These are phyloP conservation scores for Psilocybe tampanensis DNA, from an alignment of 768 basidiomycete species.

Conservation along the genomic window DNA sequence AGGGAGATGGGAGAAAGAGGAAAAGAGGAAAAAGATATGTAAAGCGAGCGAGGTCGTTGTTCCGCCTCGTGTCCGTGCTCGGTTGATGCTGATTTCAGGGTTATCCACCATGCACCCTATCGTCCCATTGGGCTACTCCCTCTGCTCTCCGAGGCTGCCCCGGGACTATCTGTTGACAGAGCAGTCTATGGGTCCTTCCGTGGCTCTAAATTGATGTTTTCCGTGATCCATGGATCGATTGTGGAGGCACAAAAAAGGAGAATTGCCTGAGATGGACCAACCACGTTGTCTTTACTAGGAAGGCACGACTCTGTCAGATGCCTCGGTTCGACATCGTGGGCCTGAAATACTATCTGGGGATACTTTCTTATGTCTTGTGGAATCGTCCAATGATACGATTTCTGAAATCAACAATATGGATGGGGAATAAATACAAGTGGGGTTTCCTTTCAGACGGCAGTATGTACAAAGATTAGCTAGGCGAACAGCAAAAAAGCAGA, in stretches of 20 bases:
- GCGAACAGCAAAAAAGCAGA: not conserved
- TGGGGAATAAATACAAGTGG: not conserved
- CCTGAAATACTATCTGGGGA: constrained; percentile 1
- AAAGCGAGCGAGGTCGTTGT: not conserved
- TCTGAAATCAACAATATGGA: not conserved
- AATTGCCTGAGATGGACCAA: constrained; percentile 6
- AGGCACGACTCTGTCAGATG: constrained; percentile 5
- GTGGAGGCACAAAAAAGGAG: constrained; percentile 1
- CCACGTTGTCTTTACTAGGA: not conserved
- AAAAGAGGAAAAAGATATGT: not conserved
- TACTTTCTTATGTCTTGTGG: not conserved
- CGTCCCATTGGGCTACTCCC: not conserved
- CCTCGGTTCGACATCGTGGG: constrained; percentile 1
- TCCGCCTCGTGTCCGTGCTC: constrained; percentile 7
- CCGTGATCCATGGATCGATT: not conserved
- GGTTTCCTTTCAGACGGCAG: not conserved
- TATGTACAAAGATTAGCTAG: not conserved
- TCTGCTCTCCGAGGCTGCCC: not conserved
- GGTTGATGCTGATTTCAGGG: not conserved
- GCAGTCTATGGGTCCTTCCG: not conserved
- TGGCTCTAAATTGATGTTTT: not conserved
- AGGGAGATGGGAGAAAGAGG: constrained; percentile 1
- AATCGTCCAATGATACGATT: not conserved
- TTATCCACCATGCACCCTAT: not conserved
- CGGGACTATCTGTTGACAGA: not conserved